phyloP scores from a whole-genome alignment of 257 asterid genomes.

The Verbena officinalis region DNA sequence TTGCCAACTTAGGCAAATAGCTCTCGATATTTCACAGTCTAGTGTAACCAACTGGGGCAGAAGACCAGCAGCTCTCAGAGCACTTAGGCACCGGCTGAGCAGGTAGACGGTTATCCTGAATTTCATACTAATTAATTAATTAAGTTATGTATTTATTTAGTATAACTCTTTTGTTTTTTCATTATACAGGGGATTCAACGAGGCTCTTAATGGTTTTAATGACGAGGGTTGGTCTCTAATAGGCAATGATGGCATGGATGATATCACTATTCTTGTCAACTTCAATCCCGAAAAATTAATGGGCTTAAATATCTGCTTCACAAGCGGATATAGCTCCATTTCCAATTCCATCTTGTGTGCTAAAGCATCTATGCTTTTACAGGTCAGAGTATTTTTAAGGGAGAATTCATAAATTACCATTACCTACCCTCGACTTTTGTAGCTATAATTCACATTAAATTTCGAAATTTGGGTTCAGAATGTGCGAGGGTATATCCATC shows the following conservation, averaged over 20 bases:
- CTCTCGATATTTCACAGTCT: conserved; percentile 76
- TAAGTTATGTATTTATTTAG: not conserved
- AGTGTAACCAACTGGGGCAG: conserved; percentile 81
- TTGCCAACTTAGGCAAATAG: conserved; percentile 83
- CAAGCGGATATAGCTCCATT: conserved; percentile 64
- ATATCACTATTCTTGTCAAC: conserved; percentile 75
- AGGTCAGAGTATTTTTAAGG: no score
- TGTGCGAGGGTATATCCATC: conserved; percentile 40
- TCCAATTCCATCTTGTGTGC: conserved; percentile 77
- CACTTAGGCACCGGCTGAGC: conserved; percentile 82
- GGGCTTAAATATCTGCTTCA: conserved; percentile 69
- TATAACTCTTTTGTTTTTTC: conserved; percentile 7
- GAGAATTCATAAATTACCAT: no score
- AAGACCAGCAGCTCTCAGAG: conserved; percentile 87
- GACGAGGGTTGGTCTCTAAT: conserved; percentile 89
- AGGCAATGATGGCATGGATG: conserved; percentile 77
- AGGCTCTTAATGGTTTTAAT: conserved; percentile 77
- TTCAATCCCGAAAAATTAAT: conserved; percentile 77
- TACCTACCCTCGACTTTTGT: not conserved
- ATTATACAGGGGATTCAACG: conserved; percentile 74
- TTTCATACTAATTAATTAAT: conserved; percentile 2
- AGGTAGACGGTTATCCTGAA: conserved; percentile 43
- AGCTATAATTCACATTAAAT: not conserved
- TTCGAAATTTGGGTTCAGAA: conserved; percentile 49
- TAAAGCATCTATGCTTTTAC: conserved; percentile 90